Evolutionary conservation across 176 grass and related monocot species (phyloP).

Genomic region (Pontederia paniculata): DNA sequence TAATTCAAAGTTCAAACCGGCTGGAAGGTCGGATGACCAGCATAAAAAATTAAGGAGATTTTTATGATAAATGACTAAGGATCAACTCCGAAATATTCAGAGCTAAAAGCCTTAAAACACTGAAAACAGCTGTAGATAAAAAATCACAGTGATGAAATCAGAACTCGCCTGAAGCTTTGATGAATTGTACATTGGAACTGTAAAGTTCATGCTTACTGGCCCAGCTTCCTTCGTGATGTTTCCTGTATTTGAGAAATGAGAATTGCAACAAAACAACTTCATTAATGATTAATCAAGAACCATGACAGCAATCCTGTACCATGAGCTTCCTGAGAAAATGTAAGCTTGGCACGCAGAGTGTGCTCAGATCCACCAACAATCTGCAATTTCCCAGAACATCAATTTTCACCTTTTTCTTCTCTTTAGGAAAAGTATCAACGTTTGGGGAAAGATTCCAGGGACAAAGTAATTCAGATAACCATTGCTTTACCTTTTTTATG

Average conservation of each 20-base stretch:
- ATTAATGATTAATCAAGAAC: background rate
- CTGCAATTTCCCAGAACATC: slow-evolving; percentile 17
- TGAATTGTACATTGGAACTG: slow-evolving; percentile 92
- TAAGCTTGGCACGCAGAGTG: slow-evolving; percentile 88
- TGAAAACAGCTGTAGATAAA: no score
- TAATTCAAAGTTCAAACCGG: no score
- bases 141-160: no score
- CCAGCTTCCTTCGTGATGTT: slow-evolving; percentile 90
- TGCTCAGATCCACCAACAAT: slow-evolving; percentile 97
- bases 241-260: slow-evolving; percentile 38
- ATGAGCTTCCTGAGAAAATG: slow-evolving; percentile 87
- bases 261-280: background rate
- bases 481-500: slow-evolving; percentile 71
- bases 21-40: no score
- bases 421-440: no score
- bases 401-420: no score
- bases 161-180: slow-evolving; percentile 77
- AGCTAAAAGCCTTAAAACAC: no score
- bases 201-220: slow-evolving; percentile 95
- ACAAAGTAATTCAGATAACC: no score
- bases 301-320: slow-evolving; percentile 31
- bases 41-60: no score
- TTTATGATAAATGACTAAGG: no score
- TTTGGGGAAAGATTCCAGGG: no score
- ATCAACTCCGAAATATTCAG: no score